Evolutionary conservation across 208 protist species (phyloP).

Genomic region (Vickermania spadyakhi): DNA sequence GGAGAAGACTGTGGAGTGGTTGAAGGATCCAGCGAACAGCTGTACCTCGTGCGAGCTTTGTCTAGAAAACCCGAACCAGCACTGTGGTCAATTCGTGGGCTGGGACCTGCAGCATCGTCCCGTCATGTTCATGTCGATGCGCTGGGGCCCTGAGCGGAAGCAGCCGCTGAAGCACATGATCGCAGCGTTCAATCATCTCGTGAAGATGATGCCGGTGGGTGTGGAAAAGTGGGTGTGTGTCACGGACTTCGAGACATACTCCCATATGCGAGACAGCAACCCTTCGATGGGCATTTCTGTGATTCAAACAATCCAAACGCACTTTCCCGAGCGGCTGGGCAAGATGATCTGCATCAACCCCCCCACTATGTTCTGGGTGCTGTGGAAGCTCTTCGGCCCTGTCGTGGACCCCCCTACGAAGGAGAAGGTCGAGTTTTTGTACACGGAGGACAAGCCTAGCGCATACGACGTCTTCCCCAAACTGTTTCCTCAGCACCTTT

Average conservation of each 20-base stretch:
- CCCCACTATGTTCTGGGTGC: conserved; percentile 57
- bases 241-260: conserved; percentile 82
- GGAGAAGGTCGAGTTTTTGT: conserved; percentile 69
- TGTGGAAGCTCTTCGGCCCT: conserved; percentile 64
- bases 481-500: conserved; percentile 45
- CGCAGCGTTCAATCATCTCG: conserved; percentile 54
- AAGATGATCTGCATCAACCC: conserved; percentile 78
- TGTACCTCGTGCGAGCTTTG: conserved; percentile 48
- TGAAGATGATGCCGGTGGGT: conserved; percentile 65
- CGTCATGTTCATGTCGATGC: conserved; percentile 81
- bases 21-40: conserved; percentile 38
- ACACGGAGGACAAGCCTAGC: conserved; percentile 50
- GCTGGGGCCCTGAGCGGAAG: conserved; percentile 66
- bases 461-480: conserved; percentile 46
- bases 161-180: conserved; percentile 66
- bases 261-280: conserved; percentile 57
- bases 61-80: conserved; percentile 46
- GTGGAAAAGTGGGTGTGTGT: conserved; percentile 80
- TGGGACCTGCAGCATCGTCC: conserved; percentile 69
- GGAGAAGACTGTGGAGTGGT: conserved; percentile 59
- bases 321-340: conserved; percentile 81
- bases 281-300: conserved; percentile 52
- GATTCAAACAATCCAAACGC: conserved; percentile 56
- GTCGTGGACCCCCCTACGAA: conserved; percentile 73
- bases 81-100: conserved; percentile 75